Base-by-base conservation (phyloP, 768 basidiomycete species). In the Xerocomus spinulosus region DNA sequence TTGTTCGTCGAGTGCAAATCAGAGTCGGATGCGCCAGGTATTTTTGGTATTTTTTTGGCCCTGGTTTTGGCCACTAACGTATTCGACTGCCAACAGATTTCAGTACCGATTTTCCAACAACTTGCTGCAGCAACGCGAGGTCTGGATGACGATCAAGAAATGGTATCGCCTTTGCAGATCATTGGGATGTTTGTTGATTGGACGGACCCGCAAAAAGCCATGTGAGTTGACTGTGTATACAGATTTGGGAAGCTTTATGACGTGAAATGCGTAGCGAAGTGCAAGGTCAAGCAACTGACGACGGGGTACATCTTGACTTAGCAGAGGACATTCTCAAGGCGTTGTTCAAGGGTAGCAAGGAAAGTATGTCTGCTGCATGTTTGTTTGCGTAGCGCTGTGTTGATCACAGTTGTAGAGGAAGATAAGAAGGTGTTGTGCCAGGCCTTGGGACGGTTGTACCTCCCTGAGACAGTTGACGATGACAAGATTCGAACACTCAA, bases 171-270 rank as follows among this genome's bases (percentile, higher is more conserved):
- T 0, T 69, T 79, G 17, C 87, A 91, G 58, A 82, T 91, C 49
- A 83, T 81, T 0, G 70, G 83, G n/a, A 77, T 93, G 68, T 75
- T 94, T 59, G 74, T 85, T 3, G 91, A 93, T 54, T 95, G 92
- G 92, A 89, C 87, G 4, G 85, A 94, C 61, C 87, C 90, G 0
- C 74, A 80, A 59, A 91, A 88, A 58, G 76, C 78, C 29, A 75
- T 80, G 60, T 78, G 59, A 72, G 73, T 68, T 60, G 68, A 70
- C 13, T 10, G 13, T 23, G 37, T 54, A 28, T 14, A 21, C 32
- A 23, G 14, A 20, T 6, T 7, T 13, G 12, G 24, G 8, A 45
- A 9, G 13, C 15, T 9, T 4, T 34, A 7, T 45, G 29, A 32
- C 33, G 13, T 36, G 20, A 37, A 17, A 25, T 23, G 15, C 2